Evolutionary conservation across 306 rosid species (phyloP).

Genomic region (Boehmeria nivea): DNA sequence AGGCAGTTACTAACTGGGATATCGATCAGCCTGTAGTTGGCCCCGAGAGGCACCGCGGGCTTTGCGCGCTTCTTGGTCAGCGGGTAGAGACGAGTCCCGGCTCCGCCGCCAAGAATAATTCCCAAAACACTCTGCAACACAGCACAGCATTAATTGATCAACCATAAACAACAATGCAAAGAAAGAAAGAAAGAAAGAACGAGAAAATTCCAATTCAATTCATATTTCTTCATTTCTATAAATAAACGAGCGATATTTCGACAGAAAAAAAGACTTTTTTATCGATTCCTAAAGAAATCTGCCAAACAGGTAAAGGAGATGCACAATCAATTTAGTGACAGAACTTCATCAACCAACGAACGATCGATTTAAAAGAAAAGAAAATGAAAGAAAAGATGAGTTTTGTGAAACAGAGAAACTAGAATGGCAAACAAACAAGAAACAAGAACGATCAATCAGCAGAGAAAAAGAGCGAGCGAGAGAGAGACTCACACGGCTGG

Average conservation of each 20-base stretch:
- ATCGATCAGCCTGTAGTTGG: slow-evolving; percentile 90
- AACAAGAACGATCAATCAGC: slow-evolving; percentile 2
- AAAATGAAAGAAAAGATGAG: neutral
- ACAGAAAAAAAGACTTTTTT: too few species aligned
- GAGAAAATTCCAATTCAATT: too few species aligned
- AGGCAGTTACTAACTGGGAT: slow-evolving; percentile 97
- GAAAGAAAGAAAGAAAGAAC: too few species aligned
- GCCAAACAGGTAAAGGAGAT: too few species aligned
- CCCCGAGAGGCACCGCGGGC: slow-evolving; percentile 98
- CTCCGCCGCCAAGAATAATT: slow-evolving; percentile 93
- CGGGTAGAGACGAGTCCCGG: slow-evolving; percentile 93
- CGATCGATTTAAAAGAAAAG: neutral
- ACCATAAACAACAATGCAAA: neutral
- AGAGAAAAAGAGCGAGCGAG: neutral
- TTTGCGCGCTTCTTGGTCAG: slow-evolving; percentile 95
- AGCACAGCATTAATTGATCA: slow-evolving; percentile 3
- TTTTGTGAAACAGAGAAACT: neutral
- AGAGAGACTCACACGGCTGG: slow-evolving; percentile 65
- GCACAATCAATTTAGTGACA: too few species aligned
- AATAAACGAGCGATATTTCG: too few species aligned
- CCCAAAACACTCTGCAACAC: slow-evolving; percentile 80
- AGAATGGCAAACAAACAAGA: neutral
- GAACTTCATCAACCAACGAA: too few species aligned
- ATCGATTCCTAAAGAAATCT: too few species aligned
- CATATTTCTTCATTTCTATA: too few species aligned